Evolutionary conservation across 164 flowering plant genomes (phyloP), one percentile per base, ranked within the genome.

Genomic region (Buxus sempervirens): DNA sequence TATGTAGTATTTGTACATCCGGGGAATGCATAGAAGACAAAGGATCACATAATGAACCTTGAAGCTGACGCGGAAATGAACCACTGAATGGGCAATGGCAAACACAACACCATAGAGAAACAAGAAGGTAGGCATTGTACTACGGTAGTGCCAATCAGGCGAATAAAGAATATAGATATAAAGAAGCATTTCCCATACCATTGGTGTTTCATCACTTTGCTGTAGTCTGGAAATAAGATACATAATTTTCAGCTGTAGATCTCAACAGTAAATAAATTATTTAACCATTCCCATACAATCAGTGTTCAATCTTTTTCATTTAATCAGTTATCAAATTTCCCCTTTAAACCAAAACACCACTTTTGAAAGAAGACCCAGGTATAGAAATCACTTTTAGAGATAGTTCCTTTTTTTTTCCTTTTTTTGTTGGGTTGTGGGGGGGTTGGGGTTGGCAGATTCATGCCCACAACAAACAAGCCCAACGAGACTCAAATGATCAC

Each of bases 181-280:
- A 1, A 90, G 84, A 26, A 90, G 88, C 85, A 86, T 82, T 74
- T 90, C 96, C 96, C 96, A 90, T 18, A 85, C 90, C 95, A 90
- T 88, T 26, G 96, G 96, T 32, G 85, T 82, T 76, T 82, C 82
- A 73, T 82, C 85, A 49, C 83, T 76, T 70, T 82, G 85, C 69
- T 82, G 82, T 74, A 74, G 83, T 70, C 85, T 82, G 82, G 21
- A 67, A 48, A 64, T 23, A 62, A 57, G 22, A 57, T 1, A 19
- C 14, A 15, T 45, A 6, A 45, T 45, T 45, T 45, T 45, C 51
- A 4, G 2, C 10, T 45, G 51, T 10, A 45, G 51, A 45, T 45
- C 51, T 45, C 14, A 45, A 45, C 12, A 15, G 16, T 45, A 45
- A 15, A 45, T 10, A 5, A 10, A 45, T 45, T 45, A 45, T 45